phyloP scores from a whole-genome alignment of 805 yeast species.

The Pichia californica region DNA sequence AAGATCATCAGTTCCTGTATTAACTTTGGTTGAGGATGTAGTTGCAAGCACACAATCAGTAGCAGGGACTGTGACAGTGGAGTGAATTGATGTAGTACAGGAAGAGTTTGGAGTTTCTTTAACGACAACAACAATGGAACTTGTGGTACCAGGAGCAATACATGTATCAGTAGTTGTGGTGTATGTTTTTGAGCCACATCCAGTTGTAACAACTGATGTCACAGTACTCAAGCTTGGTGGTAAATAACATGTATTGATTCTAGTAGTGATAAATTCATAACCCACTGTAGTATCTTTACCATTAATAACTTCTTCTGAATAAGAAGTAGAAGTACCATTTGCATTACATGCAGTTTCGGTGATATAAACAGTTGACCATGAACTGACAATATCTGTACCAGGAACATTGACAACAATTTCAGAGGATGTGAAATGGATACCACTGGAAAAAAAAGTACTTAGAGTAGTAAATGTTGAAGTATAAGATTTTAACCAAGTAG shows the following conservation, averaged over 20 bases:
- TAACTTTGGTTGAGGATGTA: too few relatives aligned
- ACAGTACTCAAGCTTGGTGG: too few relatives aligned
- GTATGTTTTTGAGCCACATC: too few relatives aligned
- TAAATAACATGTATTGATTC: neutral
- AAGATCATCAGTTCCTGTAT: too few relatives aligned
- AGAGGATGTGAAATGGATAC: constrained; percentile 1
- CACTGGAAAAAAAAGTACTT: neutral
- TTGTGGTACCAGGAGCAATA: too few relatives aligned
- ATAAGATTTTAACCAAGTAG: constrained; percentile 3
- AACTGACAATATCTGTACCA: neutral
- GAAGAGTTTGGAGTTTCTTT: too few relatives aligned
- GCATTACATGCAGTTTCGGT: constrained; percentile 1
- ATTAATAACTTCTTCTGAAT: neutral
- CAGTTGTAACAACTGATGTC: too few relatives aligned
- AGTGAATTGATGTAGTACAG: too few relatives aligned
- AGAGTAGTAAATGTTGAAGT: neutral
- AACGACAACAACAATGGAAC: too few relatives aligned
- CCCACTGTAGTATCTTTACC: constrained; percentile 1
- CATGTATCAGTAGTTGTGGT: too few relatives aligned
- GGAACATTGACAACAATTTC: constrained; percentile 2
- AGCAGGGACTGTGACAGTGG: too few relatives aligned
- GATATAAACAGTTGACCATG: constrained; percentile 3
- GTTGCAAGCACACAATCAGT: too few relatives aligned
- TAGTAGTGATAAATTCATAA: neutral
- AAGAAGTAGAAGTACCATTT: constrained; percentile 1